Conservation (phyloP, 495 filamentous ascomycete genomes). For the Amorphotheca resinae region DNA sequence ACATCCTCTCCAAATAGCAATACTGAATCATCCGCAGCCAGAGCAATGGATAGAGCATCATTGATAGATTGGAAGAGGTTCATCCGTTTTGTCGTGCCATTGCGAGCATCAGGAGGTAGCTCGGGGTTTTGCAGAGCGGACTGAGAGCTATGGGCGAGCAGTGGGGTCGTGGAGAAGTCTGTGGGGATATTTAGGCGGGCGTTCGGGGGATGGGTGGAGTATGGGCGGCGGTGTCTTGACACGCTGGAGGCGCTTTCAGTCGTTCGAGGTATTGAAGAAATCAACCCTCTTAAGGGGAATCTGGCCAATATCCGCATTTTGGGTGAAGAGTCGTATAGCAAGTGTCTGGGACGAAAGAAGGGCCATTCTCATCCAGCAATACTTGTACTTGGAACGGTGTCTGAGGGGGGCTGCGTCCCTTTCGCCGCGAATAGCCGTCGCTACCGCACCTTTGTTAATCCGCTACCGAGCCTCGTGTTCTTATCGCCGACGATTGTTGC, state of each 20-base stretch:
- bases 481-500: neutral
- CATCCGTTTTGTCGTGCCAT: slow-evolving; percentile 63
- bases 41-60: slow-evolving; percentile 66
- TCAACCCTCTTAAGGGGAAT: neutral
- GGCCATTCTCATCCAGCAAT: neutral
- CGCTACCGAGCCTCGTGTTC: neutral
- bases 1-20: slow-evolving; percentile 95
- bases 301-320: slow-evolving; percentile 12
- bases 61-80: slow-evolving; percentile 93
- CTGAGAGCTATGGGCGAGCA: slow-evolving; percentile 67
- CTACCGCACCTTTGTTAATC: neutral
- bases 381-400: neutral
- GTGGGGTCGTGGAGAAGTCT: slow-evolving; percentile 72
- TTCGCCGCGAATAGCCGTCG: neutral
- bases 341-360: neutral
- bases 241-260: neutral
- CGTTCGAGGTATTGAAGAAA: slow-evolving; percentile 1
- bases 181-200: slow-evolving; percentile 69
- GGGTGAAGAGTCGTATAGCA: neutral
- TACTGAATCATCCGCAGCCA: slow-evolving; percentile 74
- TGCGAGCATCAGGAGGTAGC: slow-evolving; percentile 49
- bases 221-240: slow-evolving; percentile 3
- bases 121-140: slow-evolving; percentile 53
- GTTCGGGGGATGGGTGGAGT: slow-evolving; percentile 18
- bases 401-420: neutral